A percentile compares a stretch with the other conserved stretches of the same genome.
Conservation (phyloP, 139 green algal species). For the Monoraphidium neglectum region DNA sequence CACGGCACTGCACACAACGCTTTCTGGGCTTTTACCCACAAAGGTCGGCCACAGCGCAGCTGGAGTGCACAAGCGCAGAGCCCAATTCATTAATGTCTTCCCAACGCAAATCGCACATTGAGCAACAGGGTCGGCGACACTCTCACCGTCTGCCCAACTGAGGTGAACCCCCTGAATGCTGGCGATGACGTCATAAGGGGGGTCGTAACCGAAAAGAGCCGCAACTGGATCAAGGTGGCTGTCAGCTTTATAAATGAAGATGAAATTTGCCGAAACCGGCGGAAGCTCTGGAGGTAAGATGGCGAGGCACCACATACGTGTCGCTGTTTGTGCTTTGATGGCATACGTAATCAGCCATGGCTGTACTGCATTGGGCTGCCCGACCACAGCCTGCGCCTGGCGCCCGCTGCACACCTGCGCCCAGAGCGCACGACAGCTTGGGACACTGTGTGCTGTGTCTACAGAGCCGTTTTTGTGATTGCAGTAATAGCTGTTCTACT, state of each 20-base stretch:
- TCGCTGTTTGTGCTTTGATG: no score
- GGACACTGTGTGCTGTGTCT: background rate
- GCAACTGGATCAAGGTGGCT: conserved; percentile 13
- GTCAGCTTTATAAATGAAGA: background rate
- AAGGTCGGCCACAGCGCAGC: background rate
- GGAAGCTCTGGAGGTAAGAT: background rate
- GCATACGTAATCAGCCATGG: background rate
- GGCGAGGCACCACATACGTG: no score
- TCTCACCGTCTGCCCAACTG: background rate
- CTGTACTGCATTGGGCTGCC: background rate
- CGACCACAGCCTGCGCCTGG: background rate
- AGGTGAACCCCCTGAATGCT: background rate
- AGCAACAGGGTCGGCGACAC: conserved; percentile 8
- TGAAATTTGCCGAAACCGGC: background rate
- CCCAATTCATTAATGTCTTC: background rate
- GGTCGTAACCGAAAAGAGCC: background rate
- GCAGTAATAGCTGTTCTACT: background rate
- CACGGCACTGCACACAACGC: no score
- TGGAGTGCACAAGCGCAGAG: background rate
- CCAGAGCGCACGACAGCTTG: background rate
- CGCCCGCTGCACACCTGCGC: background rate
- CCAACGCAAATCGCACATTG: background rate
- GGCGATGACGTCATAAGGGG: background rate
- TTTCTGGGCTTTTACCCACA: background rate
- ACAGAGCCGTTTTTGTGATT: no score